Conservation (phyloP, 129 eudicot genomes). For the Scalesia atractyloides region DNA sequence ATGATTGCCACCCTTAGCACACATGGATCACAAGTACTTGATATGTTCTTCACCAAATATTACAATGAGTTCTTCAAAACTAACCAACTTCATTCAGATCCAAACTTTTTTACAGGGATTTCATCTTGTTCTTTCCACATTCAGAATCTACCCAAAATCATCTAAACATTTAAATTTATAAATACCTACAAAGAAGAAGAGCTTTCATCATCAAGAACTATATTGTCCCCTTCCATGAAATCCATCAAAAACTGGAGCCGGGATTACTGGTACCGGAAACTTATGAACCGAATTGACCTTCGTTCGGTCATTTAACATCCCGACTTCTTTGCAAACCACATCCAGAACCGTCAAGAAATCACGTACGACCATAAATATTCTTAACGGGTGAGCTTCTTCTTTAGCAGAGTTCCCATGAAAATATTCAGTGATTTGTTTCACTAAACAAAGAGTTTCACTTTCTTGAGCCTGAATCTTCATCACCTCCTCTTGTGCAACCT, state of each 20-base stretch:
- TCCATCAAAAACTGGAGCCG: constrained; percentile 49
- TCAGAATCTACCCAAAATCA: constrained; percentile 41
- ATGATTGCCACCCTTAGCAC: too few relatives aligned
- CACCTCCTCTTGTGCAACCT: constrained; percentile 73
- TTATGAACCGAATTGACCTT: constrained; percentile 53
- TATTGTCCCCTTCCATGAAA: constrained; percentile 45
- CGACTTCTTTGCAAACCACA: constrained; percentile 88
- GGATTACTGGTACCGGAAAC: constrained; percentile 66
- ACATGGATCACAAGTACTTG: background rate
- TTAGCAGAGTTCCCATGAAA: constrained; percentile 92
- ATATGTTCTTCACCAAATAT: background rate
- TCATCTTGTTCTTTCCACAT: constrained; percentile 27
- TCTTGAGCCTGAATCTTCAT: constrained; percentile 72
- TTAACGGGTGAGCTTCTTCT: constrained; percentile 92
- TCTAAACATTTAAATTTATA: constrained; percentile 41
- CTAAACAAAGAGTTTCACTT: constrained; percentile 64
- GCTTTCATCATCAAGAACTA: constrained; percentile 63
- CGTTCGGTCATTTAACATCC: constrained; percentile 64
- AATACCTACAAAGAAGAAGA: constrained; percentile 48
- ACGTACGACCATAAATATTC: constrained; percentile 86
- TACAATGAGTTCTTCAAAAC: background rate
- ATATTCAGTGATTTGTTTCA: constrained; percentile 84
- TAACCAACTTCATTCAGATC: constrained; percentile 19
- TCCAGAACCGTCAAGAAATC: constrained; percentile 80
- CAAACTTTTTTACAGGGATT: constrained; percentile 25